A percentile compares a stretch with the other conserved stretches of the same genome.
phyloP scores from a whole-genome alignment of 306 rosid species.

The Sicyos baderoa region DNA sequence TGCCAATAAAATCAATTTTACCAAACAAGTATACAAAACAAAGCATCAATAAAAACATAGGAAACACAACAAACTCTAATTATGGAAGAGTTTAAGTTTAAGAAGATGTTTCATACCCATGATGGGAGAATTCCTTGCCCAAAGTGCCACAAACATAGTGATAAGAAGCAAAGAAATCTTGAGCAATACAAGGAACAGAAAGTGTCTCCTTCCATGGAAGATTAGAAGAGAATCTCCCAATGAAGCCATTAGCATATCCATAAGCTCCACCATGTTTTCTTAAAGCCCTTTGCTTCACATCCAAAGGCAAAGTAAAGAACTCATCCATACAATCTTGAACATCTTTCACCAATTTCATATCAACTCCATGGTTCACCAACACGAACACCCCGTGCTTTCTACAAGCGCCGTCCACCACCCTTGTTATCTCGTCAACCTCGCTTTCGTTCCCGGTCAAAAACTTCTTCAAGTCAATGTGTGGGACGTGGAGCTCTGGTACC shows the following conservation, averaged over 20 bases:
- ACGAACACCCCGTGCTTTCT: constrained; percentile 7
- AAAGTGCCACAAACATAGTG: neutral
- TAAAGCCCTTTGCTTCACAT: neutral
- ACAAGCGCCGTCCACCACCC: constrained; percentile 7
- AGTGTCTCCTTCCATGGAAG: constrained; percentile 22
- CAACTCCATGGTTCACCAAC: constrained; percentile 15
- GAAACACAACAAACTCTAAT: too few species aligned
- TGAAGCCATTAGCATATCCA: constrained; percentile 13
- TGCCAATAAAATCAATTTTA: too few species aligned
- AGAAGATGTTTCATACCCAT: neutral
- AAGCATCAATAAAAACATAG: too few species aligned
- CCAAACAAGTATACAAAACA: too few species aligned
- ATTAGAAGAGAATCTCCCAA: constrained; percentile 6
- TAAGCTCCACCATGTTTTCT: neutral
- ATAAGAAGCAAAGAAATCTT: neutral
- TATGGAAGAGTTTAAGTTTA: too few species aligned
- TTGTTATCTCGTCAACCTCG: neutral
- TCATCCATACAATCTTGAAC: constrained; percentile 2
- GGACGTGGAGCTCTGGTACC: constrained; percentile 12
- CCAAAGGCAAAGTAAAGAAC: neutral
- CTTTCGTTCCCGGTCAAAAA: neutral
- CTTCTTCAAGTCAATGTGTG: constrained; percentile 1
- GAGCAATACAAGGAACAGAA: neutral
- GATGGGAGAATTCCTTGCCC: neutral
- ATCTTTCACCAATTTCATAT: neutral